Base-by-base conservation (phyloP, 371 early-diverging fungal species). In the Apophysomyces trapeziformis region DNA sequence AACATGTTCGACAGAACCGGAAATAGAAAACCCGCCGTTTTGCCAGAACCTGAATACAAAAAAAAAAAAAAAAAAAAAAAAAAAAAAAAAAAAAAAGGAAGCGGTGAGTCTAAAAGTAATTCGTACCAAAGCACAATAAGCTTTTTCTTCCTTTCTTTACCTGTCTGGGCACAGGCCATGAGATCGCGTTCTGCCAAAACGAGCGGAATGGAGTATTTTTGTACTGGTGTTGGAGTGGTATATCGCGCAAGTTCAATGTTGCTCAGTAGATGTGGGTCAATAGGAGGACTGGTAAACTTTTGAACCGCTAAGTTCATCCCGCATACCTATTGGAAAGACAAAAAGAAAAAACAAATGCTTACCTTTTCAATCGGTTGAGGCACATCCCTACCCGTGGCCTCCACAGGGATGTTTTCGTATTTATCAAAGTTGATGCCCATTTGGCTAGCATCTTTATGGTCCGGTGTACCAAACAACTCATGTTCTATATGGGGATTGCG, bases 351-450 rank as follows among this genome's bases (percentile, higher is more conserved):
- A 26, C 3, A 26, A 26, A 26, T n/a, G 14, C 43, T 60, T 60
- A 60, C 60, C 43, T 44, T 44, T 58, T 69, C 46, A 58, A 95
- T 89, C 6, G 92, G 86, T 66, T 83, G 83, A 9, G 95, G 94
- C 16, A 86, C 87, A 57, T 92, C 80, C 62, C 80, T 75, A 26
- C 96, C 96, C 4, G 93, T 88, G 8, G 91, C 93, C 61, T 95
- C 95, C 47, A 95, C 95, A 12, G 97, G 97, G 65, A 96, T 96
- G 77, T 94, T 93, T 66, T 95, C 93, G 80, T 96, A 96, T 72
- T 94, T 94, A 64, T 93, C 92, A 89, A 96, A 96, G 84, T 96
- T 95, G 79, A 96, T 96, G 37, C 96, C 96, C 36, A 90, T 88
- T 74, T 79, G 78, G 70, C 79, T 85, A 56, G 85, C 84, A 61